These are phyloP conservation scores for Musa troglodytarum DNA, from an alignment of 176 grass and related monocot genomes.

Conservation along the genomic window DNA sequence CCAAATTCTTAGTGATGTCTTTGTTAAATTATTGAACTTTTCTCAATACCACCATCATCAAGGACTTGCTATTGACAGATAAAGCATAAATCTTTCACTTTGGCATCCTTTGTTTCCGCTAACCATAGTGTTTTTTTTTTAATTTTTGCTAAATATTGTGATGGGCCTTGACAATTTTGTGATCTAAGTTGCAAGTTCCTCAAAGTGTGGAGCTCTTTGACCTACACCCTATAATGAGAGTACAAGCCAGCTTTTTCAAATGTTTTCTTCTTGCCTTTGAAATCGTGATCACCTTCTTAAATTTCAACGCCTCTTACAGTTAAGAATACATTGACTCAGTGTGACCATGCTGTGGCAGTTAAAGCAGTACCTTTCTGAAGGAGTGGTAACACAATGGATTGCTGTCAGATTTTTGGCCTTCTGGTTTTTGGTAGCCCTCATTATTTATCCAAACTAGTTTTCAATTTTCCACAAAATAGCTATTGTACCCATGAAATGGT, in stretches of 20 bases:
- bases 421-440: too few species aligned
- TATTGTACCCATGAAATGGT: too few species aligned
- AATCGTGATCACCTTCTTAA: background rate
- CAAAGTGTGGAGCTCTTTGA: background rate
- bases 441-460: too few species aligned
- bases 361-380: too few species aligned
- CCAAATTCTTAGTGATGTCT: background rate
- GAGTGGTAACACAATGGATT: too few species aligned
- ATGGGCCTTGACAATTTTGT: background rate
- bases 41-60: background rate
- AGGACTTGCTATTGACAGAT: background rate
- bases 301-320: background rate
- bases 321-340: background rate
- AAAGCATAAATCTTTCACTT: background rate
- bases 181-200: background rate
- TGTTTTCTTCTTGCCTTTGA: background rate
- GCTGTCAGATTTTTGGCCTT: too few species aligned
- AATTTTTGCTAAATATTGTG: background rate
- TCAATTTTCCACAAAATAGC: too few species aligned
- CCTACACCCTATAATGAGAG: background rate
- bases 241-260: background rate
- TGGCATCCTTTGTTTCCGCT: background rate
- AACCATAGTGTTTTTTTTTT: background rate
- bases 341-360: too few species aligned
- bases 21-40: background rate